Evolutionary conservation across 2,329 filamentous ascomycete species (phyloP).

Genomic region (Calonectria pseudoreteaudii): DNA sequence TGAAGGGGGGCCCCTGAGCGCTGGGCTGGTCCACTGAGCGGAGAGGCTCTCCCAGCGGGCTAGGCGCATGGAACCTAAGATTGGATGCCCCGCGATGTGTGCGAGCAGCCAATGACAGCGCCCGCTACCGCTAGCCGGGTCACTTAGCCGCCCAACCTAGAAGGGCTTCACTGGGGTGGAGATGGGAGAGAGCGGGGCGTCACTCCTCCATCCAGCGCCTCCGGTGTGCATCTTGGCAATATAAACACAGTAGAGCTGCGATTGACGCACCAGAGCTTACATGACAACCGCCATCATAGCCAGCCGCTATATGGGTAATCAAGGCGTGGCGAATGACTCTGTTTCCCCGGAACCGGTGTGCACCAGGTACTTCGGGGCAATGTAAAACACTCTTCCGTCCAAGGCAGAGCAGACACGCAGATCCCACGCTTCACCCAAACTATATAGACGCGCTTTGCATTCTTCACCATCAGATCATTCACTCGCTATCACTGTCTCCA

Average conservation of each 20-base stretch:
- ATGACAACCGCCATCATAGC: neutral
- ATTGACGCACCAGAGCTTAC: neutral
- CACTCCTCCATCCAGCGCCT: neutral
- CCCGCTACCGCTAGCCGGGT: constrained; percentile 16
- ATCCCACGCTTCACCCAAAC: neutral
- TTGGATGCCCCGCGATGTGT: constrained; percentile 38
- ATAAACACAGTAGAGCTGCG: neutral
- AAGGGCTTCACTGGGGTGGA: constrained; percentile 26
- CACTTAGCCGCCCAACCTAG: constrained; percentile 39
- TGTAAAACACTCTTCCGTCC: neutral
- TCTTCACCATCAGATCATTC: constrained; percentile 13
- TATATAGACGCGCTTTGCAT: neutral
- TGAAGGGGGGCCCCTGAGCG: constrained; percentile 39
- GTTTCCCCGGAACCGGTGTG: neutral
- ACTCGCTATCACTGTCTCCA: constrained; percentile 83
- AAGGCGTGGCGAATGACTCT: neutral
- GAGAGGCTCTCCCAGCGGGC: constrained; percentile 34
- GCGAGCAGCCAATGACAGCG: constrained; percentile 30
- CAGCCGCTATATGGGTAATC: neutral
- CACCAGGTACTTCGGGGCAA: neutral
- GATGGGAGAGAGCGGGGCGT: constrained; percentile 27
- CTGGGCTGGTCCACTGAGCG: constrained; percentile 29
- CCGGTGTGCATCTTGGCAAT: neutral
- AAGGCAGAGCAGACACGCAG: neutral
- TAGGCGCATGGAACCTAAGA: constrained; percentile 39